A percentile compares a stretch with the other conserved stretches of the same genome.
These are phyloP conservation scores for Pseudocercospora pini-densiflorae DNA, from an alignment of 2,329 filamentous ascomycete species.

Conservation along the genomic window DNA sequence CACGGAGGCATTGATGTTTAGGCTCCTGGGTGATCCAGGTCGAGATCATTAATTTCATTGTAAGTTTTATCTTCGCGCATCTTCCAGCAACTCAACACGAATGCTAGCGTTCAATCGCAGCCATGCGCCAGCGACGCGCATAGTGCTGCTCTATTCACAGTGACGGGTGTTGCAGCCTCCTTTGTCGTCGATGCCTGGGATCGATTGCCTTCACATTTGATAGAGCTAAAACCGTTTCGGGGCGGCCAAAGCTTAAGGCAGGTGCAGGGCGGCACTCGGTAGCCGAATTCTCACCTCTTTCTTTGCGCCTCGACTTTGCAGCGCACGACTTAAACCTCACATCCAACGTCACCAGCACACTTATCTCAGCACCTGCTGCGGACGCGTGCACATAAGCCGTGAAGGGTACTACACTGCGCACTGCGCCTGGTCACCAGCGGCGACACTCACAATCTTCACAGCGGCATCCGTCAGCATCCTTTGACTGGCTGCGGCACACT, in stretches of 20 bases:
- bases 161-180: not conserved
- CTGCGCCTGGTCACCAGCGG: not conserved
- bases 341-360: not conserved
- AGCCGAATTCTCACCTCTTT: not conserved
- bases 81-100: not conserved
- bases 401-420: not conserved
- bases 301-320: not conserved
- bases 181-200: not conserved
- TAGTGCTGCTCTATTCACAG: not conserved
- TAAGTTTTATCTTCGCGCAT: not conserved
- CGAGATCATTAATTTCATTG: not conserved
- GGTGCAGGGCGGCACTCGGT: not conserved
- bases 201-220: not conserved
- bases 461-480: constrained; percentile 10
- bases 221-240: not conserved
- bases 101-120: not conserved
- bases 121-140: not conserved
- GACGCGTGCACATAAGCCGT: not conserved
- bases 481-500: constrained; percentile 1
- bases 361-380: constrained; percentile 1
- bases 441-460: constrained; percentile 15
- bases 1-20: too few relatives aligned
- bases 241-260: not conserved
- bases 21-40: not conserved
- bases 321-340: not conserved